Evolutionary conservation across 2,329 filamentous ascomycete species (phyloP), one percentile per base, ranked within the genome.

Genomic region (Hymenoscyphus albidus): DNA sequence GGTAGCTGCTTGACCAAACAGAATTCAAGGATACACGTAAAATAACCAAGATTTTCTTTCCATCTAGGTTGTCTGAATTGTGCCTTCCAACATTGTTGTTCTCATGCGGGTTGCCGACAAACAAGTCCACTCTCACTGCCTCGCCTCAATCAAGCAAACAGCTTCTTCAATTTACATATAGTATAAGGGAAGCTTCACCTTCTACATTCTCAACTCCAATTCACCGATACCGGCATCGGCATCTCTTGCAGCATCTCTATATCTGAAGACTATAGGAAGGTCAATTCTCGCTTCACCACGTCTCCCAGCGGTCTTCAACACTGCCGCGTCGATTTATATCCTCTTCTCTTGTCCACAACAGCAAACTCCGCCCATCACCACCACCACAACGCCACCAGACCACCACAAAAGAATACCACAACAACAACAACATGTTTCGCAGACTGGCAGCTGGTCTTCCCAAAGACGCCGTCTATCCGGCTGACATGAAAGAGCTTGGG

Each of bases 401-500:
- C 22, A 2, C 38, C 18, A 60, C 40, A n/a, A 27, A 18, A 31
- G 40, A 22, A 27, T 4, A 10, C 14, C 18, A 27, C 58, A 60
- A 44, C 40, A 5, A 44, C 40, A 5, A 10, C 32, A 65, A 59
- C 22, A 95, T 97, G 93, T 97, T 95, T 74, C 86, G 88, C 60
- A 89, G 90, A 63, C 81, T 82, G 48, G 85, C 85, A 78, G 81
- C 83, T 9, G 83, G 86, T 70, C 85, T 96, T 2, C 90, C 91
- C n/a, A 76, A 80, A 62, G 91, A 97, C 72, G 83, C 86, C 0
- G 74, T 80, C 13, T 96, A 90, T 73, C 82, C 87, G 12, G 77
- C 82, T 0, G 80, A 90, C 70, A 80, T 98, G 35, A 79, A 85
- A 65, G 79, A 84, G 62, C 85, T 98, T 3, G 93, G 92, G 90